Evolutionary conservation across 2,329 filamentous ascomycete genomes (phyloP).

Genomic region (Sphaerostilbella broomeana): DNA sequence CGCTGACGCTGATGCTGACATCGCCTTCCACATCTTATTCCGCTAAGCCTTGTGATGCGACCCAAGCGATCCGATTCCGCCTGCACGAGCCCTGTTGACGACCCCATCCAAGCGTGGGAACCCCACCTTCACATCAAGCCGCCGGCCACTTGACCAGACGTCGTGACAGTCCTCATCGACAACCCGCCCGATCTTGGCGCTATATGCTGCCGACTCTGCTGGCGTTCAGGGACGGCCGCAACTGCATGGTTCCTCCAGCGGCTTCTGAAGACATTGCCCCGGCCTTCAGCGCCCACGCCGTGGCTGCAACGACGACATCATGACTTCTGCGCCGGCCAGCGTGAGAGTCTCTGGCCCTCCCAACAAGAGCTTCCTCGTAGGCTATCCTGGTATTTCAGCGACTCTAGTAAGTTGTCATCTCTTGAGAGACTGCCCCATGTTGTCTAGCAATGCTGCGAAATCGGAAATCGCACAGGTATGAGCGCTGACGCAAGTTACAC

Average conservation of each 20-base stretch:
- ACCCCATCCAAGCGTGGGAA: slow-evolving; percentile 7
- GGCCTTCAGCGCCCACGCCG: slow-evolving; percentile 1
- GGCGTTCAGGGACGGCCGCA: too few relatives aligned
- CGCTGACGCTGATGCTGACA: slow-evolving; percentile 6
- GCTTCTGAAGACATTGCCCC: slow-evolving; percentile 5
- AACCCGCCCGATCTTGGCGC: not conserved
- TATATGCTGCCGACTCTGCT: slow-evolving; percentile 8
- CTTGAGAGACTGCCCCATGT: slow-evolving; percentile 14
- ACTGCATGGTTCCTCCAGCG: not conserved
- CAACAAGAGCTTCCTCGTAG: slow-evolving; percentile 93
- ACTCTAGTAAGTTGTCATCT: slow-evolving; percentile 66
- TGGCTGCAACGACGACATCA: slow-evolving; percentile 18
- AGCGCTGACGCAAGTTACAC: not conserved
- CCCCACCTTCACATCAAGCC: slow-evolving; percentile 13
- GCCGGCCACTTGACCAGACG: slow-evolving; percentile 4
- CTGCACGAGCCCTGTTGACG: slow-evolving; percentile 9
- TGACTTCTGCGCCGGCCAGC: slow-evolving; percentile 32
- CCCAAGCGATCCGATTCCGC: slow-evolving; percentile 11
- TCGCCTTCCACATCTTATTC: not conserved
- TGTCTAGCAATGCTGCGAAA: not conserved
- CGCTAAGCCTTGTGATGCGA: slow-evolving; percentile 4
- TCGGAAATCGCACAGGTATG: not conserved
- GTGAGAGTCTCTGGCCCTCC: slow-evolving; percentile 96
- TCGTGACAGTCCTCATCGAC: slow-evolving; percentile 7
- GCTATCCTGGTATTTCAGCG: slow-evolving; percentile 95